Base-by-base conservation (phyloP, 495 filamentous ascomycete genomes). In the Antarctomyces pellizariae region DNA sequence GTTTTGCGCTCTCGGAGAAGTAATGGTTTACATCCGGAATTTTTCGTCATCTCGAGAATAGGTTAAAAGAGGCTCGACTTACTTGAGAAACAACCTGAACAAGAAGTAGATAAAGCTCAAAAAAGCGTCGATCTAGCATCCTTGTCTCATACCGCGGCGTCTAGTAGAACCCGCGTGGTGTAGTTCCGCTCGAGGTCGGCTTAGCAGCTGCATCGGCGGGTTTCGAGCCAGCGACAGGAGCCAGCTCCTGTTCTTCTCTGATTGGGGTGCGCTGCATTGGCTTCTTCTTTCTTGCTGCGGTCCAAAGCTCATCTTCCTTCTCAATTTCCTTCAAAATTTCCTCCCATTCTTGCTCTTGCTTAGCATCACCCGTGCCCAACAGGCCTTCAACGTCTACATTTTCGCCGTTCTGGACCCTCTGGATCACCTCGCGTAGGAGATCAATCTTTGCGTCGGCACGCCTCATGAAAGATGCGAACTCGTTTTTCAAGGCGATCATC, bases 351-450 rank as follows among this genome's bases (percentile, higher is more conserved):
- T 57, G 51, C 46, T 95, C 86, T 46, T 64, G 64, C 35, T 59
- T 58, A 16, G 57, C 48, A 46, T 83, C 69, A 0, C 83, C 80
- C 1, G 77, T 75, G 5, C 86, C 86, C 30, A 99, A 41, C 28
- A 71, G 49, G 38, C 61, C 68, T 42, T 82, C 78, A 5, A 95
- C 79, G 49, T 95, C 82, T 7, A 95, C 78, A 12, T 80, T 60
- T 49, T 99, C 82, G 8, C 86, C 89, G 15, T 49, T 64, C 45
- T 89, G 67, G 16, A 93, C 57, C 38, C 61, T 64, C 36, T 78
- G 72, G 31, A 95, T 67, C 0, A 92, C 74, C 42, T 92, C 84
- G 30, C 63, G 64, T 22, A 99, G 43, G 18, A 80, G 37, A 3
- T 50, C 63, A 26, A 99, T 75, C 39, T 75, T 73, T 5, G 75